Conservation (phyloP, 257 asterid species). For the Ophiorrhiza pumila region DNA sequence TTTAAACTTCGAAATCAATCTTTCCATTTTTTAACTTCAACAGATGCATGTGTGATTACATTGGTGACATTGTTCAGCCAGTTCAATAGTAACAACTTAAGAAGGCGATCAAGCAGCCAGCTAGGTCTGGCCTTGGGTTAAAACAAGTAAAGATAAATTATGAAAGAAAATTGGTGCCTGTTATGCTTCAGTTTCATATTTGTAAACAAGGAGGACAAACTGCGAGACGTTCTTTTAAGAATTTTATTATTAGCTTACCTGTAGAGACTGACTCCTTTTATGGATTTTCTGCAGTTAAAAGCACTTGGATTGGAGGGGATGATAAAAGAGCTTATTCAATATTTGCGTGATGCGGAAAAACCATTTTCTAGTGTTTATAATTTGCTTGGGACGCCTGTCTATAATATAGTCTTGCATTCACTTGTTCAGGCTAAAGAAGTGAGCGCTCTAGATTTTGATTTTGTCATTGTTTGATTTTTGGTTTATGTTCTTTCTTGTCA, state of each 20-base stretch:
- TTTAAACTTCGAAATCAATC: background rate
- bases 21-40: background rate
- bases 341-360: conserved; percentile 52
- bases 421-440: conserved; percentile 78
- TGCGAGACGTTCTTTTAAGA: background rate
- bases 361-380: conserved; percentile 28
- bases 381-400: conserved; percentile 39
- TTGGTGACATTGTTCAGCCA: background rate
- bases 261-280: conserved; percentile 6
- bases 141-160: background rate
- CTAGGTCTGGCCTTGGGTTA: background rate
- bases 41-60: background rate
- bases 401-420: conserved; percentile 65
- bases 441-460: conserved; percentile 27
- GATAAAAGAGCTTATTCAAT: conserved; percentile 52
- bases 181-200: background rate
- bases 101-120: background rate
- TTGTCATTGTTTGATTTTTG: background rate
- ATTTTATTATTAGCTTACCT: background rate
- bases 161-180: background rate
- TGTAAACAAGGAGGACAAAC: background rate
- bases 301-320: conserved; percentile 84
- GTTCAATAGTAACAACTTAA: background rate
- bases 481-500: conserved; percentile 11
- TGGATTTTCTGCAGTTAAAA: conserved; percentile 54